A percentile compares a stretch with the other conserved stretches of the same genome.
Conservation (phyloP, 148 eudicot genomes). For the Vaccinium vitisidaea region DNA sequence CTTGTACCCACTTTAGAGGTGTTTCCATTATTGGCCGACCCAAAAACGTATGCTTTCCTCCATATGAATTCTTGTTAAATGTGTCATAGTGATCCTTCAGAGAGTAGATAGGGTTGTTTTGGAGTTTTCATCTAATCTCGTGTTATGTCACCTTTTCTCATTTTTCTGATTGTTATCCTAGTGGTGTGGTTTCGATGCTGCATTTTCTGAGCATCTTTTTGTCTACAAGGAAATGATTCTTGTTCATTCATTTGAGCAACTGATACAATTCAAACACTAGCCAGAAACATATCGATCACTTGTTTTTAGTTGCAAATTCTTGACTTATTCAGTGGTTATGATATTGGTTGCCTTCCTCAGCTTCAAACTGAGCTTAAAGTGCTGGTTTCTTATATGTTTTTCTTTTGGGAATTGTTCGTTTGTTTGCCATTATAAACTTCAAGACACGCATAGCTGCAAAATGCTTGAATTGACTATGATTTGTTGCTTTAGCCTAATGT, state of each 20-base stretch:
- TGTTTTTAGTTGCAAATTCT: background rate
- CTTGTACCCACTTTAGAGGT: conserved; percentile 93
- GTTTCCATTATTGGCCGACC: conserved; percentile 79
- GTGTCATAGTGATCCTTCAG: background rate
- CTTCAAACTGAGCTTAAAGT: conserved; percentile 1
- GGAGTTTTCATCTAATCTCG: background rate
- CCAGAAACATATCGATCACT: background rate
- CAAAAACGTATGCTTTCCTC: conserved; percentile 59
- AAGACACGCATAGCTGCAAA: background rate
- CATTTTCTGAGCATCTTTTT: background rate
- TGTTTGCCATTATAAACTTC: background rate
- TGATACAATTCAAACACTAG: background rate
- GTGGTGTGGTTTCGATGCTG: background rate
- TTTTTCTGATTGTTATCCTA: background rate
- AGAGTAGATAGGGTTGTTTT: background rate
- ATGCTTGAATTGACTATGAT: background rate
- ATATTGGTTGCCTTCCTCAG: background rate
- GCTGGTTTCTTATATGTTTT: background rate
- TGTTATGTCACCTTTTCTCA: background rate
- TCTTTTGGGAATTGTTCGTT: background rate
- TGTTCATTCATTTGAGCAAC: no score
- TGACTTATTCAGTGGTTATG: background rate
- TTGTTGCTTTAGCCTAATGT: conserved; percentile 4
- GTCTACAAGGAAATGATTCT: no score
- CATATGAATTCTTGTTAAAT: background rate